Base-by-base conservation (phyloP, 495 filamentous ascomycete species). In the Trichoderma virens region DNA sequence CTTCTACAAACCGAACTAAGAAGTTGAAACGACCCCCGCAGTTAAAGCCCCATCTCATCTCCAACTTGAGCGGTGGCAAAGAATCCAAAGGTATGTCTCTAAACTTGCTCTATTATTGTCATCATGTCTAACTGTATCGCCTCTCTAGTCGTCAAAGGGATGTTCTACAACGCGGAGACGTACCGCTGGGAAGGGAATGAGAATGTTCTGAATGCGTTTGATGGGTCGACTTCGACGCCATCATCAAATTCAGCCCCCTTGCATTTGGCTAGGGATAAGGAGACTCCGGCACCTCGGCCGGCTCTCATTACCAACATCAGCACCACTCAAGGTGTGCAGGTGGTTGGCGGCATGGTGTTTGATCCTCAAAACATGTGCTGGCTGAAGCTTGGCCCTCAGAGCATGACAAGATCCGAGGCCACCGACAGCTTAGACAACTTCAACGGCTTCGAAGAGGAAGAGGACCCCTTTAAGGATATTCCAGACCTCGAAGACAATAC, bases 111-210 rank as follows among this genome's bases (percentile, higher is more conserved):
- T 60, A 27, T 28, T 28, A 65, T 32, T 35, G 27, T 27, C 34
- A 13, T 41, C 59, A 0, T 62, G 54, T 18, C 25, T 60, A 63
- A 60, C 27, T 62, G 65, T 73, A 14, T 62, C 70, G 68, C 20
- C 68, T 54, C 31, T 61, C 63, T 71, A 92, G 92, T 87, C 67
- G 83, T 96, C 64, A 92, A 94, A 69, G 94, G 92, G 62, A 98
- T 98, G 94, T 88, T 82, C 34, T 98, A 95, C 75, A 98, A 98
- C 71, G 90, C 94, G 1, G 72, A 74, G 18, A 87, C 87, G 1
- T 92, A 87, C 70, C 84, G 86, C 31, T 98, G 95, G 94, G 94
- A 98, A 77, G 94, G 94, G 43, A 98, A 98, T 68, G 94, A 98
- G 71, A 92, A 91, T 63, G 84, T 83, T 16, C 77, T 96, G 25